phyloP scores from a whole-genome alignment of 345 rosid genomes.

The Sisymbrium altissimum region DNA sequence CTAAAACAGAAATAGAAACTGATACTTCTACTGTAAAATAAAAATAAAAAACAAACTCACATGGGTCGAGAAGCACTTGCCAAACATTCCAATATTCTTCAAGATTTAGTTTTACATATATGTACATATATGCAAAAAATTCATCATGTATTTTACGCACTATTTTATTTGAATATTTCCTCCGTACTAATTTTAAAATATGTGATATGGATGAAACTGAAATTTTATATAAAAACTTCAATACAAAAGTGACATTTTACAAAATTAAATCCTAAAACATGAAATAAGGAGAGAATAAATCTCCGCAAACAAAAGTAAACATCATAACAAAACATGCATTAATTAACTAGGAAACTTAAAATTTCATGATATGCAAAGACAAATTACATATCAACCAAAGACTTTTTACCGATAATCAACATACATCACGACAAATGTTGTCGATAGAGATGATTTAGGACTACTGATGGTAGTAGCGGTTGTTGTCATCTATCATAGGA shows the following conservation, averaged over 20 bases:
- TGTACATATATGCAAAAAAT: background rate
- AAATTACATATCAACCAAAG: slow-evolving; percentile 7
- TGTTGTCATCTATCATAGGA: background rate
- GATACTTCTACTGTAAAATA: background rate
- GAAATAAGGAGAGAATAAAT: background rate
- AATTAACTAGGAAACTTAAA: background rate
- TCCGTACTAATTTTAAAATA: background rate
- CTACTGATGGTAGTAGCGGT: background rate
- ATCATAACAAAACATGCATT: background rate
- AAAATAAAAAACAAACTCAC: background rate
- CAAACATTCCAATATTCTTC: too few relatives aligned
- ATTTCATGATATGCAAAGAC: background rate
- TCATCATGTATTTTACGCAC: background rate
- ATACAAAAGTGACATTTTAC: background rate
- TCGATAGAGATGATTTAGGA: background rate
- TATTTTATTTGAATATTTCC: background rate
- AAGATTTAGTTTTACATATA: background rate
- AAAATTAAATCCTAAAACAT: background rate
- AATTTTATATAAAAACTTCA: background rate
- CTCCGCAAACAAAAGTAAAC: background rate
- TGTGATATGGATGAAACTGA: too few relatives aligned
- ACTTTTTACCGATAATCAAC: background rate
- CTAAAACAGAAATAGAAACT: background rate
- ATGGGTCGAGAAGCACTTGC: too few relatives aligned
- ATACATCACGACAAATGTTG: background rate